Base-by-base conservation (phyloP, 331 rosid species). In the Arachis monticola region DNA sequence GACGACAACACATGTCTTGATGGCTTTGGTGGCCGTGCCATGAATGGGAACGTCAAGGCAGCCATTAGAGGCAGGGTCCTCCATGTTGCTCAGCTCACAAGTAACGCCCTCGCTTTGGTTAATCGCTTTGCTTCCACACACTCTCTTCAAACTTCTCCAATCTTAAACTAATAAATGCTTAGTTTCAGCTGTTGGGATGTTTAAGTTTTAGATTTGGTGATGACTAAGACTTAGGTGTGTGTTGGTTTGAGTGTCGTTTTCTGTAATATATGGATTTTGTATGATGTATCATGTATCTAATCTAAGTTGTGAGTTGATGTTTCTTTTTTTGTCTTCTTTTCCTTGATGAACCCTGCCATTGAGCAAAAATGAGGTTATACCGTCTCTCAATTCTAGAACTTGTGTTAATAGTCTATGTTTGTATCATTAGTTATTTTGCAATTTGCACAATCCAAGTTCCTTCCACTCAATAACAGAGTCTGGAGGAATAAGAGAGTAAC, bases 81-180 rank as follows among this genome's bases (percentile, higher is more conserved):
- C 1, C 8, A 58, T 73, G 88, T 91, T 76, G 88, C 95, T 81
- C 97, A 87, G 57, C 68, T 89, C 8, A 91, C 93, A 3, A 91
- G 97, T 77, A 91, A 91, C 60, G 88, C 89, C 0, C 92, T 91
- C 17, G 97, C 96, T 22, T 52, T 92, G 77, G 90, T 89, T 53
- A 92, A 83, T 79, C 85, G 81, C 74, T 89, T 89, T 38, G 88
- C 88, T 6, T 72, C 89, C 0, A 3, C 1, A 53, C 68, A 38
- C 79, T 68, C 66, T 11, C 9, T 3, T 3, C 48, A 64, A 78
- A 52, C 55, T 58, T 74, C 62, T 70, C 45, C 7, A 47, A 59
- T 55, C 64, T 41, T 63, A 14, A 42, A 6, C 51, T 9, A 5
- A 5, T 35, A 0, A 35, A 35, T 30, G 27, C 12, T 27, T 27